phyloP scores from a whole-genome alignment of 78 protist species.

The Dictyostelium brefeldianum region DNA sequence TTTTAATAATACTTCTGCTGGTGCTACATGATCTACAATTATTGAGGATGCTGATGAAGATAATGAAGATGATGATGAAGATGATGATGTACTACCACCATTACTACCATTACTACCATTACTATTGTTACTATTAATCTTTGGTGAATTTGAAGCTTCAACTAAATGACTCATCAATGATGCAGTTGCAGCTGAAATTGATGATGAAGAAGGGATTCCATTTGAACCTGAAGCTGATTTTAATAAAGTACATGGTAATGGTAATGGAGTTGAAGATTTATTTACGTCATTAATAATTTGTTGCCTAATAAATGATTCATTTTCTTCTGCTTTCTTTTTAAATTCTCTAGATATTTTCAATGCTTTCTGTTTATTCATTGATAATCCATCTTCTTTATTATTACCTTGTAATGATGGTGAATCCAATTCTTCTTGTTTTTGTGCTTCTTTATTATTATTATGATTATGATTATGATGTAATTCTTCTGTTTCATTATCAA shows the following conservation, averaged over 20 bases:
- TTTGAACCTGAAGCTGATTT: too few relatives aligned
- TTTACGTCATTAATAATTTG: background rate
- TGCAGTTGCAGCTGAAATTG: background rate
- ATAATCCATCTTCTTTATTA: background rate
- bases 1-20: conserved; percentile 3
- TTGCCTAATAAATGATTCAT: conserved; percentile 1
- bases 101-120: too few relatives aligned
- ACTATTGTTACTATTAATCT: too few relatives aligned
- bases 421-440: too few relatives aligned
- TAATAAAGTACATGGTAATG: background rate
- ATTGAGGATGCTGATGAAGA: background rate
- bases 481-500: background rate
- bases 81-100: background rate
- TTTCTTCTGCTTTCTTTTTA: conserved; percentile 13
- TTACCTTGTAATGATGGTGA: background rate
- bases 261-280: background rate
- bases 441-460: background rate
- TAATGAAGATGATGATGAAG: background rate
- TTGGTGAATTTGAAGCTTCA: too few relatives aligned
- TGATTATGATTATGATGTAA: background rate
- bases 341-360: background rate
- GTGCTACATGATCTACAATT: background rate
- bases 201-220: background rate
- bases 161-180: background rate
- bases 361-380: conserved; percentile 1